Conservation (phyloP, 768 basidiomycete species). For the Suillus subaureus region DNA sequence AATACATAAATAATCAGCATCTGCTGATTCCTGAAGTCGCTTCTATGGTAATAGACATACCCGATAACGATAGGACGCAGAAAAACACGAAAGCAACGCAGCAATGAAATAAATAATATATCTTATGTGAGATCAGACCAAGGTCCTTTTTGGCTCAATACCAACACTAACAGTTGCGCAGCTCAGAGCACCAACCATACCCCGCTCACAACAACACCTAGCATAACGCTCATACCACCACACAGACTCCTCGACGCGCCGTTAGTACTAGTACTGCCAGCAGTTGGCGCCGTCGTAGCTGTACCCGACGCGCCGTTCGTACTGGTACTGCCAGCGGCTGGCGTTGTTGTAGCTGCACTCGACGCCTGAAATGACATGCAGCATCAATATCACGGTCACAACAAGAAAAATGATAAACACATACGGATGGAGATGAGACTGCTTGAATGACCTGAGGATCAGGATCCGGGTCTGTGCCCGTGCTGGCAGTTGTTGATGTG, state of each 20-base stretch:
- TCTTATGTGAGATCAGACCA: neutral
- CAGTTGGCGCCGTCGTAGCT: constrained; percentile 1
- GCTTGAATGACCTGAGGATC: constrained; percentile 1
- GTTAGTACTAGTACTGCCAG: constrained; percentile 10
- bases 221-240: constrained; percentile 7
- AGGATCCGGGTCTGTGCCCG: neutral
- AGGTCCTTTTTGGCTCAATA: neutral
- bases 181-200: constrained; percentile 1
- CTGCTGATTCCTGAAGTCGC: neutral
- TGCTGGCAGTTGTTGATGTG: neutral
- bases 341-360: neutral
- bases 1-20: neutral
- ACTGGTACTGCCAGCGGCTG: neutral
- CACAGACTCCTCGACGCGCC: constrained; percentile 17
- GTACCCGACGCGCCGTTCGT: constrained; percentile 16
- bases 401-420: neutral
- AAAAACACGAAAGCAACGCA: neutral
- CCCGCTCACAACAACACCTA: constrained; percentile 8
- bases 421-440: neutral
- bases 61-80: neutral
- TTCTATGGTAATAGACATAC: neutral
- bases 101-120: neutral
- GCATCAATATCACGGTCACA: neutral
- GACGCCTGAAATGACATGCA: neutral
- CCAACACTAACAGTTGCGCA: neutral